Evolutionary conservation across 2,329 filamentous ascomycete genomes (phyloP).

Genomic region (Phoma herbarum): DNA sequence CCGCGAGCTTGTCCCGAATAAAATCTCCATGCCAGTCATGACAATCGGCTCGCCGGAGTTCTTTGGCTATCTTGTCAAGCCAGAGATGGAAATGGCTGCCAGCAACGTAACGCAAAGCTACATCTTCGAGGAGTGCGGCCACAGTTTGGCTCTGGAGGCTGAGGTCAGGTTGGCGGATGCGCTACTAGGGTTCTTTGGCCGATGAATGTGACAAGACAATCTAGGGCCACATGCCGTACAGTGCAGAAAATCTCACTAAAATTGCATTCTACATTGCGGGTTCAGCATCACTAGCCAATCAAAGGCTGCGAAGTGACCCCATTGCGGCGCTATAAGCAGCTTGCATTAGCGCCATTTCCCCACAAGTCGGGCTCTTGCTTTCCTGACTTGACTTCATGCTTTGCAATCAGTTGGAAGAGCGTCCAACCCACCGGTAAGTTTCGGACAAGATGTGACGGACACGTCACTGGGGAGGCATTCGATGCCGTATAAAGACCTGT

Average conservation of each 20-base stretch:
- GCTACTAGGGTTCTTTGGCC: slow-evolving; percentile 14
- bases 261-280: neutral
- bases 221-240: neutral
- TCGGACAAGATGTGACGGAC: neutral
- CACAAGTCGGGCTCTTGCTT: neutral
- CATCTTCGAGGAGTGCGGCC: slow-evolving; percentile 49
- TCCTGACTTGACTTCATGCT: neutral
- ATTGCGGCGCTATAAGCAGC: neutral
- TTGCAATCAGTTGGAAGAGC: neutral
- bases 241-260: neutral
- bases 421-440: neutral
- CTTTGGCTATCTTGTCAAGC: slow-evolving; percentile 45
- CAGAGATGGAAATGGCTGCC: slow-evolving; percentile 42
- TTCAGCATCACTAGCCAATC: neutral
- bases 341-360: neutral
- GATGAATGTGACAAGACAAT: neutral
- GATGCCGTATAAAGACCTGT: neutral
- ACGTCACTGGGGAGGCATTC: neutral
- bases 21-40: slow-evolving; percentile 44
- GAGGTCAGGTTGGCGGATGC: slow-evolving; percentile 20
- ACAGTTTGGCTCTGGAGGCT: slow-evolving; percentile 42
- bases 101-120: slow-evolving; percentile 37
- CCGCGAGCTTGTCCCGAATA: slow-evolving; percentile 36
- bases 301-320: neutral
- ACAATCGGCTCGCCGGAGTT: slow-evolving; percentile 50